Evolutionary conservation across 148 eudicot species (phyloP).

Genomic region (Rhododendron mucronatum): DNA sequence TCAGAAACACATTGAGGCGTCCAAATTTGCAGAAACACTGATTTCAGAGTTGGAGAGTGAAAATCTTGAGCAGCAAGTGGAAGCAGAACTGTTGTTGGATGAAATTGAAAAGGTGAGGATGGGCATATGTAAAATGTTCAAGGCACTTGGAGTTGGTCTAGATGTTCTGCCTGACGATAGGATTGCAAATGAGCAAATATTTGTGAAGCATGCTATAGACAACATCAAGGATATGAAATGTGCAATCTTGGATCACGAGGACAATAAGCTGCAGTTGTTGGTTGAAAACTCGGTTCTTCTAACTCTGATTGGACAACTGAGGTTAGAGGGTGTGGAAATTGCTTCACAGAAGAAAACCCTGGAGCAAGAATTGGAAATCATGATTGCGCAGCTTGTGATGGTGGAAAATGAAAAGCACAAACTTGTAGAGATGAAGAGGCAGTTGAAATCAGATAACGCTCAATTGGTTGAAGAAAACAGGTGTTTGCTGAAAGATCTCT

Average conservation of each 20-base stretch:
- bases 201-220: conserved; percentile 42
- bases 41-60: conserved; percentile 85
- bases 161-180: conserved; percentile 25
- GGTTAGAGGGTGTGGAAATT: conserved; percentile 47
- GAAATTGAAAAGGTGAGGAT: conserved; percentile 63
- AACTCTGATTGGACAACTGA: conserved; percentile 54
- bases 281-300: conserved; percentile 69
- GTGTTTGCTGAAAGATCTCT: conserved; percentile 32
- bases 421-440: conserved; percentile 45
- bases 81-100: conserved; percentile 68
- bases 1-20: conserved; percentile 72
- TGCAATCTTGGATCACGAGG: conserved; percentile 44
- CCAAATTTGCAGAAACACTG: conserved; percentile 63
- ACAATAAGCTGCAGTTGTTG: conserved; percentile 55
- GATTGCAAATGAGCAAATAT: conserved; percentile 39
- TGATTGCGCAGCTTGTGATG: conserved; percentile 33
- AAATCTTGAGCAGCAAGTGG: conserved; percentile 85
- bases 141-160: conserved; percentile 45
- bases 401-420: conserved; percentile 49
- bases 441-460: conserved; percentile 37
- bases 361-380: conserved; percentile 38
- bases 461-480: conserved; percentile 30
- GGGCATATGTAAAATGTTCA: conserved; percentile 61
- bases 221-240: conserved; percentile 40
- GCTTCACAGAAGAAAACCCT: conserved; percentile 36